Base-by-base conservation (phyloP, 2,329 filamentous ascomycete genomes). In the Biscogniauxia marginata region DNA sequence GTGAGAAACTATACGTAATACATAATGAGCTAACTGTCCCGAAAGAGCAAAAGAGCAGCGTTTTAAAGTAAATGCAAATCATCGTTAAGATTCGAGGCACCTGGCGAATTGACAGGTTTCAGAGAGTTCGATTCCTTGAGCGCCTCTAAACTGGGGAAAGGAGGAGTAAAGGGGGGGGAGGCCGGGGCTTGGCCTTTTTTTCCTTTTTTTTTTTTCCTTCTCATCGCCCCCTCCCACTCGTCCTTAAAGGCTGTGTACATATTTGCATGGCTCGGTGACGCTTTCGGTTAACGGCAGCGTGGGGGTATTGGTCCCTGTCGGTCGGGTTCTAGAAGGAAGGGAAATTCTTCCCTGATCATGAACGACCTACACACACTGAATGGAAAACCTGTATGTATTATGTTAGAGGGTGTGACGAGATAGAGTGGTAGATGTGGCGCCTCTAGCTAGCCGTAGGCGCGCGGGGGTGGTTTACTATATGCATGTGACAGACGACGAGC, bases 131-230 rank as follows among this genome's bases (percentile, higher is more conserved):
- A 39, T 39, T 39, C 49, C 43, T 43, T 30, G 50, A 50, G 23
- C 21, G 21, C 47, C 43, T 51, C 55, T 39, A 47, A 39, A 58
- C 54, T 53, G 57, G 56, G 58, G 46, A 56, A 58, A 50, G 52
- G 55, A 59, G n/a, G n/a, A 39, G n/a, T 4, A 39, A 39, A 39
- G 30, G 13, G n/a, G 30, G 8, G 30, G 30, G 30, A 62, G 53
- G 55, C 16, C 3, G 24, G 4, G 5, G 5, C 30, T 34, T 39
- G 39, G 49, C 3, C 19, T 7, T 16, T 13, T 11, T 11, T 6
- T 46, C 7, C 16, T 46, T 46, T 54, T 49, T 54, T 46, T 58
- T 49, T 53, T 11, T 39, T 19, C 7, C 30, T 56, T 7, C 20
- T 21, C 45, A 2, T 2, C 18, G 1, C n/a, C 30, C 30, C 30